These are phyloP conservation scores for Citropsis articulata DNA, from an alignment of 345 rosid genomes.

Conservation along the genomic window DNA sequence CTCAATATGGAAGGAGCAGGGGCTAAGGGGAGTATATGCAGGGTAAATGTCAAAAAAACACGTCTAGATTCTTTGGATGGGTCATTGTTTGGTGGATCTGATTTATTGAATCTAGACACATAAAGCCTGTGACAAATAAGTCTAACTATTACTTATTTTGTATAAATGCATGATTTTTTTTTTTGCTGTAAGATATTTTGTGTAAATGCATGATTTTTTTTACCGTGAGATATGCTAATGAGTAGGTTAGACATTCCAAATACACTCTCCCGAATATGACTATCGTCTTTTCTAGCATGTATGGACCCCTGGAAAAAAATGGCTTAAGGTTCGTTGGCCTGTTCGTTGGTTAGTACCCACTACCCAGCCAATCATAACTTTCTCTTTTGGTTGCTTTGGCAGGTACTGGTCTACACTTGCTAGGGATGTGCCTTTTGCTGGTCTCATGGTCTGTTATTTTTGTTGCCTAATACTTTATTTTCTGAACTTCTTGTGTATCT, in stretches of 20 bases:
- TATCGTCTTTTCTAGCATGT: not conserved
- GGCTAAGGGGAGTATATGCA: conserved; percentile 78
- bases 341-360: not conserved
- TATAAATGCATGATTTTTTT: not conserved
- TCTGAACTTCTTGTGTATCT: not conserved
- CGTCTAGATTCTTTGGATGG: not conserved
- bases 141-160: not conserved
- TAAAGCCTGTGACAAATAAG: not conserved
- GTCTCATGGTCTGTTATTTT: conserved; percentile 68
- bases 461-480: not conserved
- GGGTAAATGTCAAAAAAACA: conserved; percentile 47
- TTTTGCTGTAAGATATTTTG: not conserved
- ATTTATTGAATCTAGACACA: not conserved
- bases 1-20: conserved; percentile 88
- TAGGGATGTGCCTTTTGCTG: conserved; percentile 96
- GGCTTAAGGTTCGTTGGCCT: conserved; percentile 6
- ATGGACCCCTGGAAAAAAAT: not conserved
- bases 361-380: not conserved
- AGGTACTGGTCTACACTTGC: conserved; percentile 92
- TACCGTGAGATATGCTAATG: not conserved
- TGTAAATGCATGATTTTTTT: not conserved
- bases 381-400: conserved; percentile 24
- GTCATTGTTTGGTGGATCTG: not conserved
- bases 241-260: not conserved
- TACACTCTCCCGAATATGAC: not conserved